phyloP scores from a whole-genome alignment of 129 eudicot species.

The Flaveria linearis region DNA sequence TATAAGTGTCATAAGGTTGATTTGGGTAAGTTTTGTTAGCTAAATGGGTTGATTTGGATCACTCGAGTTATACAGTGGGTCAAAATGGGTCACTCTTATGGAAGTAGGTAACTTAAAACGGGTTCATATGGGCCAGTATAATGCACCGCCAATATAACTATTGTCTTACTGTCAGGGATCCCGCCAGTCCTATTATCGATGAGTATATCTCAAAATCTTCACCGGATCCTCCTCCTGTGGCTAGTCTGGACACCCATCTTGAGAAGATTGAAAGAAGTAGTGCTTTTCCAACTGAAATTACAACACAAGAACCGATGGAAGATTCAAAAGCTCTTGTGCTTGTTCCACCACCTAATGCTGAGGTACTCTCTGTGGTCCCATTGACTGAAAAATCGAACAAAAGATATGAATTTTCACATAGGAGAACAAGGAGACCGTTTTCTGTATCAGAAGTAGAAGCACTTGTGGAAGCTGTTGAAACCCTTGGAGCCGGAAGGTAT shows the following conservation, averaged over 20 bases:
- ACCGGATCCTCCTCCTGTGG: slow-evolving; percentile 21
- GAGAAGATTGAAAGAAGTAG: slow-evolving; percentile 34
- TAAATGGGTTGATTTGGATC: no score
- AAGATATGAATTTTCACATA: slow-evolving; percentile 65
- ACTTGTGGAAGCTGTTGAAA: slow-evolving; percentile 95
- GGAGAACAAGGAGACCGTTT: slow-evolving; percentile 76
- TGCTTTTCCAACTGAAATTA: slow-evolving; percentile 38
- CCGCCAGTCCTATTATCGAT: slow-evolving; percentile 38
- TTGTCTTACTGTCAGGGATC: slow-evolving; percentile 40
- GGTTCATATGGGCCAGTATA: no score
- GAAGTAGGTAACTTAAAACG: no score
- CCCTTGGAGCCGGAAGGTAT: slow-evolving; percentile 97
- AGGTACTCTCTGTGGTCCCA: slow-evolving; percentile 54
- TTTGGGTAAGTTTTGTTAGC: no score
- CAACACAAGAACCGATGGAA: slow-evolving; percentile 32
- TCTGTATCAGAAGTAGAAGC: slow-evolving; percentile 99
- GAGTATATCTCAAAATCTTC: slow-evolving; percentile 36
- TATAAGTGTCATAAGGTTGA: neutral
- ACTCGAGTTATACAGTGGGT: no score
- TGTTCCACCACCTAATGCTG: slow-evolving; percentile 43
- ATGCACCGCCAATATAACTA: neutral
- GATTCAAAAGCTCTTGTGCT: slow-evolving; percentile 71
- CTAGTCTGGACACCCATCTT: slow-evolving; percentile 40
- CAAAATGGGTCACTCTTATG: no score
- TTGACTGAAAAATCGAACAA: slow-evolving; percentile 48